Percentiles rank a stretch among this genome's conserved stretches.
Conservation (phyloP, 2,329 filamentous ascomycete genomes). For the Whalleya microplaca region DNA sequence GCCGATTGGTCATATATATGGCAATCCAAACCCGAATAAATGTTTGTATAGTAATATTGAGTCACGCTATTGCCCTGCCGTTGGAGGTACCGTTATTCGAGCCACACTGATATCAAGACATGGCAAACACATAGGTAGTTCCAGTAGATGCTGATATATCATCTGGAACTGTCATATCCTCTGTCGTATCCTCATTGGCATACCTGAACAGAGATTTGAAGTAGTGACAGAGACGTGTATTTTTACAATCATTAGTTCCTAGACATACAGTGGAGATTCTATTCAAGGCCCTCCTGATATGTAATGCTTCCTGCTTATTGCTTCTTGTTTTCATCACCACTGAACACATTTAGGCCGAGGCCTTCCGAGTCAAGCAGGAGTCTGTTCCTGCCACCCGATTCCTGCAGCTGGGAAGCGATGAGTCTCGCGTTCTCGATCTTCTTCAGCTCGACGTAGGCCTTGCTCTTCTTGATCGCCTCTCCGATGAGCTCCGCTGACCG, state of each 20-base stretch:
- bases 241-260: constrained; percentile 36
- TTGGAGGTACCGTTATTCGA: no score
- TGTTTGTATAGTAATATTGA: no score
- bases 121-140: no score
- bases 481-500: constrained; percentile 97
- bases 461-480: constrained; percentile 99
- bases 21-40: no score
- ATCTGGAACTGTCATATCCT: no score
- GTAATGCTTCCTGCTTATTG: constrained; percentile 40
- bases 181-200: constrained; percentile 2
- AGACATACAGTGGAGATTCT: constrained; percentile 45
- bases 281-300: constrained; percentile 27
- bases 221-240: constrained; percentile 19
- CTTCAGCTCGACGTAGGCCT: constrained; percentile 93
- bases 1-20: no score
- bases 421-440: constrained; percentile 95
- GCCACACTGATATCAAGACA: no score
- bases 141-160: no score
- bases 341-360: constrained; percentile 85
- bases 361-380: constrained; percentile 91
- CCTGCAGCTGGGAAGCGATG: constrained; percentile 87
- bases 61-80: no score
- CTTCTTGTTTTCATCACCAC: constrained; percentile 50
- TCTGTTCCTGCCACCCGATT: constrained; percentile 86
- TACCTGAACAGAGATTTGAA: not conserved